Evolutionary conservation across 2,329 filamentous ascomycete species (phyloP).

Genomic region (Paecilomyces formosus): DNA sequence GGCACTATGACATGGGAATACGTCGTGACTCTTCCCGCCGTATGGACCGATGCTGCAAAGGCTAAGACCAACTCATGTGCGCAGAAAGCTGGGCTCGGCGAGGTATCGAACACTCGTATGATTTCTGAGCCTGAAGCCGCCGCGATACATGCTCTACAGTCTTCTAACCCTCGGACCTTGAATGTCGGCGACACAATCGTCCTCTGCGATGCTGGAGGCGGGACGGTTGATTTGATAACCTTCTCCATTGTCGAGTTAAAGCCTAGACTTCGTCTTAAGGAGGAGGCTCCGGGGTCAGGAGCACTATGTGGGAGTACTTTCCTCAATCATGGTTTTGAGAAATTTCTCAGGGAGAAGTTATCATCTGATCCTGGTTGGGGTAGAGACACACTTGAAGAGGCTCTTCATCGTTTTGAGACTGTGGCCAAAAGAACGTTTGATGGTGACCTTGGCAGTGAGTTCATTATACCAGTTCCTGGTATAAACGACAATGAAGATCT

Average conservation of each 20-base stretch:
- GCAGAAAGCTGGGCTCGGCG: conserved; percentile 7
- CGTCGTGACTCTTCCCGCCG: conserved; percentile 21
- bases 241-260: conserved; percentile 16
- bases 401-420: conserved; percentile 17
- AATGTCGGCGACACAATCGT: conserved; percentile 16
- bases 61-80: conserved; percentile 7
- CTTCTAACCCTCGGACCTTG: conserved; percentile 4
- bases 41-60: conserved; percentile 21
- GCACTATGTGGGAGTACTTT: conserved; percentile 20
- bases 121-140: conserved; percentile 18
- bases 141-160: conserved; percentile 11
- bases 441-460: conserved; percentile 9
- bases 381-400: conserved; percentile 17
- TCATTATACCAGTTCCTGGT: conserved; percentile 16
- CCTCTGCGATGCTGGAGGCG: conserved; percentile 20
- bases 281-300: conserved; percentile 16
- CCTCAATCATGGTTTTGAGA: conserved; percentile 19
- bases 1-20: conserved; percentile 10
- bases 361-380: conserved; percentile 12
- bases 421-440: conserved; percentile 15
- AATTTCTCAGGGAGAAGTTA: conserved; percentile 12
- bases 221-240: conserved; percentile 23
- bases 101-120: conserved; percentile 6
- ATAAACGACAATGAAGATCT: conserved; percentile 11
- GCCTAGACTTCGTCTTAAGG: conserved; percentile 16